These are phyloP conservation scores for Erythrobasidium yunnanense DNA, from an alignment of 768 basidiomycete species.

Conservation along the genomic window DNA sequence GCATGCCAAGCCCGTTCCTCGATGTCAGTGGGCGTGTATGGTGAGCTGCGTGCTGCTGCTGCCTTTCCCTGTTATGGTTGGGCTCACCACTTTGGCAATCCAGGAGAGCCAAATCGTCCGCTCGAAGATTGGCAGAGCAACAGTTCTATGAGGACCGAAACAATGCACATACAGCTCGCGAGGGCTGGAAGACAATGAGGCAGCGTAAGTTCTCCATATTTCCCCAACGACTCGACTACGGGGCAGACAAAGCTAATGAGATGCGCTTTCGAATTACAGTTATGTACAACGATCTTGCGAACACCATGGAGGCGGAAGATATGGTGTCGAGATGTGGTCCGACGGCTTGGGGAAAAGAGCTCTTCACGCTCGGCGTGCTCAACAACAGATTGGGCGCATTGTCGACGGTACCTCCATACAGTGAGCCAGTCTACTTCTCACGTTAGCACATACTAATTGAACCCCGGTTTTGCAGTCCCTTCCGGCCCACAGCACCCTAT, in stretches of 20 bases:
- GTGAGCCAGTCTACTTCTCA: background rate
- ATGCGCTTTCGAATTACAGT: background rate
- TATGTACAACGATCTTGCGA: constrained; percentile 21
- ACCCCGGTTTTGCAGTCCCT: background rate
- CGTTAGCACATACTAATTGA: background rate
- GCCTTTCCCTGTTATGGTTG: background rate
- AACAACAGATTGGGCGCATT: background rate
- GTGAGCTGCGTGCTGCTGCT: background rate
- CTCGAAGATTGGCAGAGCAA: constrained; percentile 16
- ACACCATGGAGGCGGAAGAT: constrained; percentile 17
- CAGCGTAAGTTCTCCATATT: background rate
- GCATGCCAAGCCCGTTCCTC: background rate
- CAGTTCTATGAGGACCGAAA: background rate
- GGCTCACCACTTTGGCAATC: background rate
- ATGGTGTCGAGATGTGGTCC: constrained; percentile 13
- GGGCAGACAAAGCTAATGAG: background rate
- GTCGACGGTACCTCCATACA: constrained; percentile 4
- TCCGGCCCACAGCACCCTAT: background rate
- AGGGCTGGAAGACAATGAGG: constrained; percentile 21
- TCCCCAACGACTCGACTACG: background rate
- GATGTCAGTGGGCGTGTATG: background rate
- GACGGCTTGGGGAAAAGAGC: background rate
- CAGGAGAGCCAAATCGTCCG: constrained; percentile 16
- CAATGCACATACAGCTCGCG: constrained; percentile 3
- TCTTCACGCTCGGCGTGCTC: background rate